These are phyloP conservation scores for Ophiostoma quercus DNA, from an alignment of 2,329 filamentous ascomycete species.

Conservation along the genomic window DNA sequence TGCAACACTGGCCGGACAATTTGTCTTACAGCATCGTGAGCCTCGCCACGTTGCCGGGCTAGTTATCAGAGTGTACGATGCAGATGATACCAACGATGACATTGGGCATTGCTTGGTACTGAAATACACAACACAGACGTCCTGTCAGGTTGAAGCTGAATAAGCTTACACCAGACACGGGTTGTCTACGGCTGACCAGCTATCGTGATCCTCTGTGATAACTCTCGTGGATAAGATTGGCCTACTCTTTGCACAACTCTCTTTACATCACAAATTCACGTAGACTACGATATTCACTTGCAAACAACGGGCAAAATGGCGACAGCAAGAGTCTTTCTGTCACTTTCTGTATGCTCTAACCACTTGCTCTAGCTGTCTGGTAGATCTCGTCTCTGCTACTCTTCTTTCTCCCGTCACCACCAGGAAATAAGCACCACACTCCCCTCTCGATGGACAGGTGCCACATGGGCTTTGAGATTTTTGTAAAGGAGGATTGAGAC, in stretches of 20 bases:
- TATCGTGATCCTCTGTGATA: no score
- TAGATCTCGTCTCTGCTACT: neutral
- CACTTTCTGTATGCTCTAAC: neutral
- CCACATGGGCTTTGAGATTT: constrained; percentile 27
- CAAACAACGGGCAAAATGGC: constrained; percentile 48
- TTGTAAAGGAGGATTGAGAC: constrained; percentile 19
- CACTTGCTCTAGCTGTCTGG: neutral
- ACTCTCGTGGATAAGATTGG: neutral
- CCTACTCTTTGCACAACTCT: neutral
- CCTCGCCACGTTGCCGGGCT: neutral
- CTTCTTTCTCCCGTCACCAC: neutral
- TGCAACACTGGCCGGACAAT: neutral
- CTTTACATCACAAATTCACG: neutral
- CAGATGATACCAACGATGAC: neutral
- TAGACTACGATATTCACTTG: neutral
- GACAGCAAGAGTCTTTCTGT: constrained; percentile 36
- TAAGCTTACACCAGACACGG: neutral
- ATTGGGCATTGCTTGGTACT: neutral
- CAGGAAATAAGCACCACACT: neutral
- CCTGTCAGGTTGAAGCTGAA: neutral
- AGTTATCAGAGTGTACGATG: no score
- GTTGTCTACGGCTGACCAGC: neutral
- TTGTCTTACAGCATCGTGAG: neutral
- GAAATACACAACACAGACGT: neutral
- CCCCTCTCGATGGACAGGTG: constrained; percentile 4